Conservation (phyloP, 495 filamentous ascomycete genomes). For the Lasiosphaeris hirsuta region DNA sequence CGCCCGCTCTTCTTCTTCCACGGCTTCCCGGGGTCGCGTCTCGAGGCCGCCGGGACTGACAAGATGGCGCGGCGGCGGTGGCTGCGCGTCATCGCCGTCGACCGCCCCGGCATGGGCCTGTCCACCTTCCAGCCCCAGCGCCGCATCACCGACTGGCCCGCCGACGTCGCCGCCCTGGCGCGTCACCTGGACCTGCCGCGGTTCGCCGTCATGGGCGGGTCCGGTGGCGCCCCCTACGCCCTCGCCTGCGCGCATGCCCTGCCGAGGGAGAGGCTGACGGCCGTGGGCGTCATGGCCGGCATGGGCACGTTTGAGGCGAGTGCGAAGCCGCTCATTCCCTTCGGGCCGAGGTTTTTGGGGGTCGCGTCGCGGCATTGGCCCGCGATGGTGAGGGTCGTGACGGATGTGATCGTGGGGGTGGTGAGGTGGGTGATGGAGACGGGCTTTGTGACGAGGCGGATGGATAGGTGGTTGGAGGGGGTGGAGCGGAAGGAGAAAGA, state of each 20-base stretch:
- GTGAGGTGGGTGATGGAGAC: no score
- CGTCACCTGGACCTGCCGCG: conserved; percentile 31
- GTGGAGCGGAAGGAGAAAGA: no score
- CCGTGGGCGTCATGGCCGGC: no score
- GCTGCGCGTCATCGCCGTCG: conserved; percentile 38
- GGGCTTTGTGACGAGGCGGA: no score
- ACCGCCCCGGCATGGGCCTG: conserved; percentile 44
- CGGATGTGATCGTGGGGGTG: no score
- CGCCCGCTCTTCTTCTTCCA: neutral
- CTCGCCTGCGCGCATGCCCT: conserved; percentile 42
- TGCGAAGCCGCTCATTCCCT: no score
- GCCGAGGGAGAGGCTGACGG: conserved; percentile 20
- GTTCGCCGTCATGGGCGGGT: conserved; percentile 44
- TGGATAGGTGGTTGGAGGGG: no score
- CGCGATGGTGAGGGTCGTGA: no score
- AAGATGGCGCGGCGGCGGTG: conserved; percentile 18
- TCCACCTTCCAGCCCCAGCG: conserved; percentile 39
- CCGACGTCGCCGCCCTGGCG: conserved; percentile 38
- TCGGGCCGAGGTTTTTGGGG: no score
- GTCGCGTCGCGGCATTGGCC: no score
- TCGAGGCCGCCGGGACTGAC: neutral
- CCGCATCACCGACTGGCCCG: conserved; percentile 38
- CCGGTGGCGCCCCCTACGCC: conserved; percentile 46
- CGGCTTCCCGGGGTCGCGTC: neutral
- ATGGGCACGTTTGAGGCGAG: no score